These are phyloP conservation scores for Chaetothyriales sp. DNA, from an alignment of 2,329 filamentous ascomycete species.

Conservation along the genomic window DNA sequence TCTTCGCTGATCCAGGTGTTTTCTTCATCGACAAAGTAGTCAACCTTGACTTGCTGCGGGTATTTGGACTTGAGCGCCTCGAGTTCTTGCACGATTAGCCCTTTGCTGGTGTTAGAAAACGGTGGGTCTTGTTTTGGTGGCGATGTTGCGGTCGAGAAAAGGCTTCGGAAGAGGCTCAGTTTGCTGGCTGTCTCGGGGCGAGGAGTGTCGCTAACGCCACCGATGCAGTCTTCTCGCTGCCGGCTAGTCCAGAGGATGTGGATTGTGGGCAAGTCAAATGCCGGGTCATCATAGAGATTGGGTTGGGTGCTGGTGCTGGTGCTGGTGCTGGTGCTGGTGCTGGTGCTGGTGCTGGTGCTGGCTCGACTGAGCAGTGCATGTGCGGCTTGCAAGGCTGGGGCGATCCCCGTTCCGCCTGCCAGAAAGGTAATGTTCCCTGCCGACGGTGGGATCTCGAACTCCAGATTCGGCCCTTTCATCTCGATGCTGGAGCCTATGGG, in stretches of 20 bases:
- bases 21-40: slow-evolving; percentile 76
- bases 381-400: slow-evolving; percentile 72
- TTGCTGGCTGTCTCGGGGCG: slow-evolving; percentile 15
- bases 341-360: slow-evolving; percentile 28
- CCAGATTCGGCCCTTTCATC: slow-evolving; percentile 63
- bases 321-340: too few relatives aligned
- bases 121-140: slow-evolving; percentile 7
- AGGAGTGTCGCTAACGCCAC: slow-evolving; percentile 39
- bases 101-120: slow-evolving; percentile 2
- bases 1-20: slow-evolving; percentile 47
- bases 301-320: slow-evolving; percentile 25
- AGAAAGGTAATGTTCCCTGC: slow-evolving; percentile 60
- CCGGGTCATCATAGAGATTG: slow-evolving; percentile 18
- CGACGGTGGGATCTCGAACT: slow-evolving; percentile 47
- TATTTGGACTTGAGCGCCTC: slow-evolving; percentile 46
- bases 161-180: slow-evolving; percentile 9
- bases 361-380: slow-evolving; percentile 37
- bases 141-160: slow-evolving; percentile 3
- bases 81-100: slow-evolving; percentile 47
- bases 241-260: slow-evolving; percentile 75
- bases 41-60: slow-evolving; percentile 46
- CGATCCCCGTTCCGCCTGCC: slow-evolving; percentile 85
- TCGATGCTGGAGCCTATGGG: slow-evolving; percentile 51
- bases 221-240: slow-evolving; percentile 49
- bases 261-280: slow-evolving; percentile 34